Percentiles rank a stretch among this genome's conserved stretches.
Conservation (phyloP, 164 flowering plant genomes). For the Hamamelis virginiana region DNA sequence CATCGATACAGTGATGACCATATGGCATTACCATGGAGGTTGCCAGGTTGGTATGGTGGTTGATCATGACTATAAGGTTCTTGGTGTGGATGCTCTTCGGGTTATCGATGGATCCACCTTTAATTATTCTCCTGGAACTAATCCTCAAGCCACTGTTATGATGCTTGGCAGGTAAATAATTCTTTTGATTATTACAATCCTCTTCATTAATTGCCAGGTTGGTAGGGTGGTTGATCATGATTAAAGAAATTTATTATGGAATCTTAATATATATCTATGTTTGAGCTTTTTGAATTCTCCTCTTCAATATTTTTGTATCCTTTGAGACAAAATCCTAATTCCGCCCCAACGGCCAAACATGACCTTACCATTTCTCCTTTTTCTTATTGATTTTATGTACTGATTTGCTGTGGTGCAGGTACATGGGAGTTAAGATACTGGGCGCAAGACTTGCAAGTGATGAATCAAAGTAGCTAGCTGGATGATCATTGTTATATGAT, state of each 20-base stretch:
- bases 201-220: slow-evolving; percentile 47
- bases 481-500: not conserved
- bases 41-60: slow-evolving; percentile 73
- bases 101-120: slow-evolving; percentile 75
- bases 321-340: no score
- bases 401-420: slow-evolving; percentile 28
- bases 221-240: slow-evolving; percentile 59
- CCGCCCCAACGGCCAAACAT: no score
- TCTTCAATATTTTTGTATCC: no score
- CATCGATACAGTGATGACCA: slow-evolving; percentile 58
- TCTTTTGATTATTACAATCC: no score
- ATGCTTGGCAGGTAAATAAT: slow-evolving; percentile 83
- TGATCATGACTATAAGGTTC: slow-evolving; percentile 41
- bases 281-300: no score
- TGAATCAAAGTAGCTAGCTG: not conserved
- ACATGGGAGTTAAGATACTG: slow-evolving; percentile 43
- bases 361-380: no score
- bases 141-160: slow-evolving; percentile 90
- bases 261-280: no score
- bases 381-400: no score
- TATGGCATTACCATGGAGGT: slow-evolving; percentile 76
- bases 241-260: no score
- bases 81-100: slow-evolving; percentile 58
- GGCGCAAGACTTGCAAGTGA: slow-evolving; percentile 29
- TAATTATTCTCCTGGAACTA: slow-evolving; percentile 70